phyloP scores from a whole-genome alignment of 2,329 filamentous ascomycete species.

The Dothiorella sarmentorum region DNA sequence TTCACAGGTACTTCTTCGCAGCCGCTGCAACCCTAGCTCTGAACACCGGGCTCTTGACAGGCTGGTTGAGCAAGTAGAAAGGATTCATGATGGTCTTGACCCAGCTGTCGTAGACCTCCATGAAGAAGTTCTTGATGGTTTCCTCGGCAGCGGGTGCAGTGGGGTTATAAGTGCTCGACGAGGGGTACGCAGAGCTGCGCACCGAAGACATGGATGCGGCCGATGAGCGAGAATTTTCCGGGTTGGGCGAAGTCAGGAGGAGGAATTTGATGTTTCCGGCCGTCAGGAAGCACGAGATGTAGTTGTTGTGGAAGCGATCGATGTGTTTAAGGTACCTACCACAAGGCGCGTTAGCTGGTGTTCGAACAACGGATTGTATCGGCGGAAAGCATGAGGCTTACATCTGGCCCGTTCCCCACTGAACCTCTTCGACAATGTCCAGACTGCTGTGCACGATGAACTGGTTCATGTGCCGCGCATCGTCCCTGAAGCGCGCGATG shows the following conservation, averaged over 20 bases:
- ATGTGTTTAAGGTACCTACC: conserved; percentile 90
- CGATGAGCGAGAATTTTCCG: conserved; percentile 18
- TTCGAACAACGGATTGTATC: not conserved
- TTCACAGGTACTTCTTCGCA: conserved; percentile 84
- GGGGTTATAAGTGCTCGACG: conserved; percentile 64
- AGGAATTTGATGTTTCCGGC: conserved; percentile 91
- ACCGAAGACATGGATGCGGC: conserved; percentile 29
- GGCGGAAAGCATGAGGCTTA: conserved; percentile 40
- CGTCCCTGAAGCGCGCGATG: conserved; percentile 79
- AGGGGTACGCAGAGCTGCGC: conserved; percentile 61
- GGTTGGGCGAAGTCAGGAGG: conserved; percentile 75
- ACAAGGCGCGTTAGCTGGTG: conserved; percentile 15
- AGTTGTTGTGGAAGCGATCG: conserved; percentile 94
- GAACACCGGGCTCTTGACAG: conserved; percentile 84
- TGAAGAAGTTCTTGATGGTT: conserved; percentile 90
- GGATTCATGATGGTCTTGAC: conserved; percentile 97
- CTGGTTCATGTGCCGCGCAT: conserved; percentile 91
- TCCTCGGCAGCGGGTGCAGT: conserved; percentile 90
- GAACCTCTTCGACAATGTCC: conserved; percentile 93
- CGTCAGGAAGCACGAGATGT: conserved; percentile 92
- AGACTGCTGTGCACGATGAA: conserved; percentile 93
- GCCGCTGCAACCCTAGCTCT: conserved; percentile 76
- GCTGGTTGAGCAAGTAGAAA: conserved; percentile 83
- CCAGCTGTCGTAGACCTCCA: conserved; percentile 94
- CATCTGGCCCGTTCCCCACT: conserved; percentile 87